Conservation (phyloP, 441 rosid species). For the Brassica balearica region DNA sequence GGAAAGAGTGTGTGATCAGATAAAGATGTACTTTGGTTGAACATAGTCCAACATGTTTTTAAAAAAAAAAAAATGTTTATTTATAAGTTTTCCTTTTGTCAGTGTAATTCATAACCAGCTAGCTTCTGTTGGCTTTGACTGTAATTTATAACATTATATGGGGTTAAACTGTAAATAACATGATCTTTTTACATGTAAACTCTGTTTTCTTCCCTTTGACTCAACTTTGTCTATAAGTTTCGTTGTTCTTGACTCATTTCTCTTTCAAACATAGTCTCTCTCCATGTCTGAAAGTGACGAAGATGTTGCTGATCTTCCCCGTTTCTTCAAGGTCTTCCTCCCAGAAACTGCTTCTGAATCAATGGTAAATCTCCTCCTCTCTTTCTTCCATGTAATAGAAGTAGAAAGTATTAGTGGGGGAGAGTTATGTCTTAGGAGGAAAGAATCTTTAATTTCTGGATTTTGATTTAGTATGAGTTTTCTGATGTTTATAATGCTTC, state of each 20-base stretch:
- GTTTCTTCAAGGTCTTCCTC: constrained; percentile 42
- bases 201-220: constrained; percentile 14
- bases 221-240: neutral
- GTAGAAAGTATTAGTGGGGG: neutral
- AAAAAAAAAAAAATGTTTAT: neutral
- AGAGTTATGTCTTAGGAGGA: neutral
- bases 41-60: neutral
- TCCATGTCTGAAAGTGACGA: constrained; percentile 7
- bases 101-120: neutral
- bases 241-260: constrained; percentile 11
- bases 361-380: constrained; percentile 16
- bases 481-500: neutral
- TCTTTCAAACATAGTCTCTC: neutral
- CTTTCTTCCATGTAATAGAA: neutral
- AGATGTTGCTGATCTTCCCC: neutral
- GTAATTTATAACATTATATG: neutral
- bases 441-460: neutral
- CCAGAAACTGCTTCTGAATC: constrained; percentile 18
- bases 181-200: neutral
- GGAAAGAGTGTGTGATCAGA: neutral
- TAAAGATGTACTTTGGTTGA: constrained; percentile 4
- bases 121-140: neutral
- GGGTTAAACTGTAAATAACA: constrained; percentile 14
- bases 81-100: neutral
- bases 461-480: neutral